A percentile compares a stretch with the other conserved stretches of the same genome.
These are phyloP conservation scores for Phytophthora parvispora DNA, from an alignment of 352 stramenopile species.

Conservation along the genomic window DNA sequence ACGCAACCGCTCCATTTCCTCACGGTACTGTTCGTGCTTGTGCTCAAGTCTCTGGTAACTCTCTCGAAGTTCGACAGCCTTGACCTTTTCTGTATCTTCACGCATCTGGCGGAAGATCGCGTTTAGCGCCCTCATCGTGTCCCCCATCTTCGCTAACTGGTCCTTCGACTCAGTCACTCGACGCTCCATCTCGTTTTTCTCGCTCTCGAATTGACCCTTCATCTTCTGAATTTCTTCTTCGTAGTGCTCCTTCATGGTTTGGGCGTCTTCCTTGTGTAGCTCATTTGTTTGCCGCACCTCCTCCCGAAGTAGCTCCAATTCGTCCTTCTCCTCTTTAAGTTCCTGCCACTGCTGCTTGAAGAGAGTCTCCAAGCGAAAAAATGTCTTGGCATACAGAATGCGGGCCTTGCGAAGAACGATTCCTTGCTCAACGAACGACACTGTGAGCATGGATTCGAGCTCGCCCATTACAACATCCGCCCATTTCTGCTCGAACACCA, in stretches of 20 bases:
- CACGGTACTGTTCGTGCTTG: slow-evolving; percentile 61
- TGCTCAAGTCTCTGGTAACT: slow-evolving; percentile 82
- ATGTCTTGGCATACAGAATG: slow-evolving; percentile 82
- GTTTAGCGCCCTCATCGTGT: slow-evolving; percentile 95
- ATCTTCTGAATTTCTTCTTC: slow-evolving; percentile 66
- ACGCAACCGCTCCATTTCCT: slow-evolving; percentile 73
- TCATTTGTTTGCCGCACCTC: slow-evolving; percentile 44
- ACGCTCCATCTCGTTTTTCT: slow-evolving; percentile 75
- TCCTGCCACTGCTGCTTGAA: slow-evolving; percentile 50
- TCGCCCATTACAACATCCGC: slow-evolving; percentile 89
- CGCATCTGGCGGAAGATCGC: slow-evolving; percentile 96
- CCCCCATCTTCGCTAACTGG: slow-evolving; percentile 90
- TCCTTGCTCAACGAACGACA: slow-evolving; percentile 92
- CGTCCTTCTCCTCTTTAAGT: slow-evolving; percentile 41
- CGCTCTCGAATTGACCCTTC: slow-evolving; percentile 53
- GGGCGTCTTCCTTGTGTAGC: slow-evolving; percentile 46
- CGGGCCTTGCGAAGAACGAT: slow-evolving; percentile 82
- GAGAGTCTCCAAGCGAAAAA: slow-evolving; percentile 75
- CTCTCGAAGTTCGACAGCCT: slow-evolving; percentile 89
- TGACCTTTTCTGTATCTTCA: slow-evolving; percentile 90
- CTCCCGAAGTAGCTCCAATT: slow-evolving; percentile 47
- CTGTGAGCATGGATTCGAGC: slow-evolving; percentile 89
- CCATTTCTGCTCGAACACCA: slow-evolving; percentile 94
- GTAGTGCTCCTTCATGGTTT: slow-evolving; percentile 57
- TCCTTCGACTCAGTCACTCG: slow-evolving; percentile 78